A percentile compares a stretch with the other conserved stretches of the same genome.
phyloP scores from a whole-genome alignment of 2,329 filamentous ascomycete species.

The Neonectria magnoliae region DNA sequence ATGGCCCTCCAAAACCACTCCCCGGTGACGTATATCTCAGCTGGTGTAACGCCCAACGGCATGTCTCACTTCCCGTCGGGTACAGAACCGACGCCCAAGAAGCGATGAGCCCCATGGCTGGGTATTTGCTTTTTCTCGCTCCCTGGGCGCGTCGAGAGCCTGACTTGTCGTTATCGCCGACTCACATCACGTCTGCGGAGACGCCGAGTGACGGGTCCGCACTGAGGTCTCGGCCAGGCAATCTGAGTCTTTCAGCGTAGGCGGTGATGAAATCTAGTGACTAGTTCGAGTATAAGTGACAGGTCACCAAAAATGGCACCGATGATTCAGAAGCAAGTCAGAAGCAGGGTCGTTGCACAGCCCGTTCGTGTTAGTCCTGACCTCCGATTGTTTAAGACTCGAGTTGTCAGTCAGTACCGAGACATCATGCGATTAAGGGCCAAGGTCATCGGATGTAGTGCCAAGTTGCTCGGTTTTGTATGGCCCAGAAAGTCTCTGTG shows the following conservation, averaged over 20 bases:
- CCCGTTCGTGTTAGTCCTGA: not conserved
- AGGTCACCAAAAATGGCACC: not conserved
- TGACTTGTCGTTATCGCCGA: not conserved
- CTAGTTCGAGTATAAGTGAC: not conserved
- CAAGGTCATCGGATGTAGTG: not conserved
- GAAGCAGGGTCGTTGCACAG: not conserved
- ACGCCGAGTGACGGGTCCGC: not conserved
- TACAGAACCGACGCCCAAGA: not conserved
- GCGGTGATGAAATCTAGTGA: not conserved
- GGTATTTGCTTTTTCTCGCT: not conserved
- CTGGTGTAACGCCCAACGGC: not conserved
- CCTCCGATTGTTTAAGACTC: not conserved
- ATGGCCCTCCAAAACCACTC: not conserved
- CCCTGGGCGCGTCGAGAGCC: not conserved
- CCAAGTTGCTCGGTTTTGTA: not conserved
- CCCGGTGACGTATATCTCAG: not conserved
- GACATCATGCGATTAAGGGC: not conserved
- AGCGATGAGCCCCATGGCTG: not conserved
- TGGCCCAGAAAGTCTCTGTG: not conserved
- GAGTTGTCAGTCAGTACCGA: not conserved
- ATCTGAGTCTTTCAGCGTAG: not conserved
- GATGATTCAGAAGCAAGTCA: not conserved
- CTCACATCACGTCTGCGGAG: not conserved
- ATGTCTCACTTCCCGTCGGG: not conserved
- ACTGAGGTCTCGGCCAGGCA: not conserved